Evolutionary conservation across 2,329 filamentous ascomycete genomes (phyloP).

Genomic region (Alternaria angustiovoidea): DNA sequence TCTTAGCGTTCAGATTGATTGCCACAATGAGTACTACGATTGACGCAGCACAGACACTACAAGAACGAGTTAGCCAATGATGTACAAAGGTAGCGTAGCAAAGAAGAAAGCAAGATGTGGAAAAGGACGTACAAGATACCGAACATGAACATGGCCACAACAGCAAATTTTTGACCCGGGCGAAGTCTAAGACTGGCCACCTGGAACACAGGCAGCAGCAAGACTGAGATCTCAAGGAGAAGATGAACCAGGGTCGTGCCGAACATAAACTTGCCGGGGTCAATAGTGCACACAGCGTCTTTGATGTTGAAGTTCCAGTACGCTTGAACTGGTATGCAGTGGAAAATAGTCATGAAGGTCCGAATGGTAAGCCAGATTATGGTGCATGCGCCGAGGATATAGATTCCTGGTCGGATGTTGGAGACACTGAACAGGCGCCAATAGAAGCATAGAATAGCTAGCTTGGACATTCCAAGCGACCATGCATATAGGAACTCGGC

Average conservation of each 20-base stretch:
- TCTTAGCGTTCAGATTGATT: not conserved
- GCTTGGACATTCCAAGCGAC: not conserved
- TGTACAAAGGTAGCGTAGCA: not conserved
- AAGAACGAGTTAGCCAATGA: not conserved
- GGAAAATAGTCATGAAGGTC: not conserved
- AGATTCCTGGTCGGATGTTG: not conserved
- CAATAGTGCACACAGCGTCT: not conserved
- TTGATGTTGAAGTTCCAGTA: not conserved
- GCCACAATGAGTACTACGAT: not conserved
- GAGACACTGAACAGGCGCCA: not conserved
- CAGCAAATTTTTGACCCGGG: not conserved
- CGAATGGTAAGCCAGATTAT: not conserved
- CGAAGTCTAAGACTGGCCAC: not conserved
- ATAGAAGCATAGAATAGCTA: not conserved
- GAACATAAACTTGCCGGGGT: not conserved
- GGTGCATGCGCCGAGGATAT: not conserved
- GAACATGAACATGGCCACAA: conserved; percentile 6
- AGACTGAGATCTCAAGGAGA: not conserved
- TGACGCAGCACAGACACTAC: not conserved
- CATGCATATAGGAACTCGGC: not conserved
- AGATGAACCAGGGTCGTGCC: not conserved
- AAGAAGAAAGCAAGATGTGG: not conserved
- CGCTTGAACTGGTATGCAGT: not conserved
- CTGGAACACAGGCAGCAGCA: not conserved
- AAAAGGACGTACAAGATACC: conserved; percentile 2